Evolutionary conservation across 2,329 filamentous ascomycete genomes (phyloP).

Genomic region (Gyromitra esculenta): DNA sequence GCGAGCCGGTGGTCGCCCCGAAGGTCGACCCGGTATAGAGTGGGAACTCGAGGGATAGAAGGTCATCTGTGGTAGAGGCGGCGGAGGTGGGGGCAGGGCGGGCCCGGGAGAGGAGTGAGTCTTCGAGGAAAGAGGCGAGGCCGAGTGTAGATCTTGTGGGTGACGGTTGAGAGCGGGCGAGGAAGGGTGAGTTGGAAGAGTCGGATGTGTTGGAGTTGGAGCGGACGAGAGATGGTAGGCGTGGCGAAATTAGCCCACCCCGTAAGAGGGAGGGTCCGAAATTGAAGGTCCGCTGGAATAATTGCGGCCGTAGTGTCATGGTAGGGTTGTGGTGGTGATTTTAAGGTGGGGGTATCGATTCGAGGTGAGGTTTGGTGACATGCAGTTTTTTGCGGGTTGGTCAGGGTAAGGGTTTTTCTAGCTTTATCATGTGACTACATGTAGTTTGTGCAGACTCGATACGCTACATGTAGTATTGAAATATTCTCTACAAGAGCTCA

Average conservation of each 20-base stretch:
- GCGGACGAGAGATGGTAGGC: conserved; percentile 1
- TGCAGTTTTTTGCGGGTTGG: conserved; percentile 12
- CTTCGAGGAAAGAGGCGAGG: conserved; percentile 19
- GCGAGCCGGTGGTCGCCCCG: conserved; percentile 2
- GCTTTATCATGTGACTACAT: conserved; percentile 11
- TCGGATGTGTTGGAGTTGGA: conserved; percentile 16
- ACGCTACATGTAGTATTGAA: no score
- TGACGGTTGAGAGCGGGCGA: conserved; percentile 11
- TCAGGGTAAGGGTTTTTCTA: conserved; percentile 27
- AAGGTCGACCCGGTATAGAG: conserved; percentile 1
- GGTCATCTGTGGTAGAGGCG: background rate
- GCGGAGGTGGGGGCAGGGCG: background rate
- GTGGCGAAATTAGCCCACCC: conserved; percentile 5
- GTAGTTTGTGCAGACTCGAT: no score
- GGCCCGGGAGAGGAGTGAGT: conserved; percentile 12
- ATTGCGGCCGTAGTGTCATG: conserved; percentile 28
- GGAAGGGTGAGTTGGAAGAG: background rate
- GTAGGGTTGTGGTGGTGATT: conserved; percentile 16
- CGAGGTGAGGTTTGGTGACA: background rate
- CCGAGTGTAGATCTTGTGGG: background rate
- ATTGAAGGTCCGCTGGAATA: conserved; percentile 13
- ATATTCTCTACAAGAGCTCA: background rate
- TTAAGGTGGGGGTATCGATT: background rate
- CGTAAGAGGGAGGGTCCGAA: background rate
- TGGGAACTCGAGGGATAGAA: conserved; percentile 7